Evolutionary conservation across 495 filamentous ascomycete genomes (phyloP), one percentile per base, ranked within the genome.

Genomic region (Neohortaea acidophila): DNA sequence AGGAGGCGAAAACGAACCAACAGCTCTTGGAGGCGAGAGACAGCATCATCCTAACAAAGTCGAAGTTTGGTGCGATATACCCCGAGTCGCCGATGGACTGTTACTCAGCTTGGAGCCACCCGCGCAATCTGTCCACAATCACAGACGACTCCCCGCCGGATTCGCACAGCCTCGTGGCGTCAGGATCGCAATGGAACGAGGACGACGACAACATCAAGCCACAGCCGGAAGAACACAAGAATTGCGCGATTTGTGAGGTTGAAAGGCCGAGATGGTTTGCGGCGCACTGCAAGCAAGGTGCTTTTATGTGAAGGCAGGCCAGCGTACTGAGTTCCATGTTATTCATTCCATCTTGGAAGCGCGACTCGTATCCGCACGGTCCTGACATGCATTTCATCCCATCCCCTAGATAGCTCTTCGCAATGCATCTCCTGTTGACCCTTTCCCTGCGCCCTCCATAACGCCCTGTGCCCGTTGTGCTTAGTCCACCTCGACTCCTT

Each of bases 401-500:
- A n/a, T n/a, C n/a, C n/a, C n/a, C n/a, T n/a, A n/a, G n/a, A n/a
- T n/a, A n/a, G n/a, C n/a, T n/a, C n/a, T n/a, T n/a, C n/a, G n/a
- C n/a, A n/a, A n/a, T n/a, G n/a, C n/a, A n/a, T n/a, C n/a, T n/a
- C n/a, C n/a, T n/a, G n/a, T n/a, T 2, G 17, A 15, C 21, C 17
- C 19, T 37, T 37, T 11, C 15, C 40, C 23, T 18, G 28, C 24
- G 33, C 24, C 33, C 33, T 38, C 41, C 21, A 26, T 42, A 36
- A n/a, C 33, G 12, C 40, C 2, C 17, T 14, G 18, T 9, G 20
- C 13, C 20, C 18, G 8, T 5, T 19, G n/a, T 8, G 14, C 14
- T 19, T 9, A 26, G 36, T 82, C 79, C 19, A 84, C 77, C 60
- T 78, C 73, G 15, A 84, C 78, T 3, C 79, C 79, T 60, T 76